Conservation (phyloP, 2,329 filamentous ascomycete genomes). For the Xylariaceae sp. region DNA sequence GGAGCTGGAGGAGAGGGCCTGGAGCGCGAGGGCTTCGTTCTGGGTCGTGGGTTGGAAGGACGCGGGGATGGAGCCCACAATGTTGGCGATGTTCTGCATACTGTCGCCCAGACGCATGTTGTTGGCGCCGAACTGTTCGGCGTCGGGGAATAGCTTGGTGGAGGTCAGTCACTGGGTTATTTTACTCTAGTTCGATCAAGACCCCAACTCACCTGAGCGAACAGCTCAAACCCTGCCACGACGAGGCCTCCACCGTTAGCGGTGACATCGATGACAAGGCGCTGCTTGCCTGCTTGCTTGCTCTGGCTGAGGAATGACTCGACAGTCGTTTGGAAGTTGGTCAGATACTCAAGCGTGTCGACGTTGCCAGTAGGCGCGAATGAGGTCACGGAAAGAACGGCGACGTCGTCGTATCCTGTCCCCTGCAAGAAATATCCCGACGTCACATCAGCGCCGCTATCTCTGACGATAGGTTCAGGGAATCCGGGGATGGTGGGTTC, state of each 20-base stretch:
- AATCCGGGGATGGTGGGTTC: slow-evolving; percentile 20
- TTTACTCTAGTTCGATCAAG: too few species aligned
- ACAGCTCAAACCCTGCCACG: slow-evolving; percentile 58
- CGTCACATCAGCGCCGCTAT: slow-evolving; percentile 23
- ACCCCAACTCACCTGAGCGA: slow-evolving; percentile 37
- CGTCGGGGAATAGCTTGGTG: slow-evolving; percentile 42
- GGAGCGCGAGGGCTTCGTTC: slow-evolving; percentile 37
- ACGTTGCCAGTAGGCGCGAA: slow-evolving; percentile 18
- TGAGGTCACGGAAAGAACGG: slow-evolving; percentile 26
- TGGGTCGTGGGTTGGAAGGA: slow-evolving; percentile 28
- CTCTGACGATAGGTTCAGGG: slow-evolving; percentile 25
- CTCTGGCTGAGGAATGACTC: slow-evolving; percentile 20
- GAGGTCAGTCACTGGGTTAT: too few species aligned
- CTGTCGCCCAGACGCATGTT: slow-evolving; percentile 47
- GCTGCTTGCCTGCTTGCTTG: slow-evolving; percentile 49
- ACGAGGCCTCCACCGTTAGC: slow-evolving; percentile 57
- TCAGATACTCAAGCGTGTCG: too few species aligned
- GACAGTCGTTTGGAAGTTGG: slow-evolving; percentile 27
- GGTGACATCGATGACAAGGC: slow-evolving; percentile 55
- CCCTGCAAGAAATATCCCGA: slow-evolving; percentile 32
- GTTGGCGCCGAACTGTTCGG: slow-evolving; percentile 43
- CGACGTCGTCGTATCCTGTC: slow-evolving; percentile 27
- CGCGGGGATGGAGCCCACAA: slow-evolving; percentile 15
- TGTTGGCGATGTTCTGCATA: slow-evolving; percentile 32
- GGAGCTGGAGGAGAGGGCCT: slow-evolving; percentile 41